These are phyloP conservation scores for Erythrobasidium yunnanense DNA, from an alignment of 768 basidiomycete species.

Conservation along the genomic window DNA sequence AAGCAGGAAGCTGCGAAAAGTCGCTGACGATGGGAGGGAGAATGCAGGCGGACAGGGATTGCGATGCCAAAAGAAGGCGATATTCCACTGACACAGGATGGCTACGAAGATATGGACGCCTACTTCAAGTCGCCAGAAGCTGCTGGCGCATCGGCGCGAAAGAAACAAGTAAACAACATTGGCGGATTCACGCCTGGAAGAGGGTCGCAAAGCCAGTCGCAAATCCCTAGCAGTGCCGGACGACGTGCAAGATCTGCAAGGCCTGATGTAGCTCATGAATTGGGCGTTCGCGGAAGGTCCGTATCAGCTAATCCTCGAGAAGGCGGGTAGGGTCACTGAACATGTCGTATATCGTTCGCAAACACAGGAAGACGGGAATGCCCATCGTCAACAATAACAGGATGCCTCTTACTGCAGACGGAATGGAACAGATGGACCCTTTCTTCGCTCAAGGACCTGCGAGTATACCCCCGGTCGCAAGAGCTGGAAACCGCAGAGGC, in stretches of 20 bases:
- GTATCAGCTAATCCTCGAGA: neutral
- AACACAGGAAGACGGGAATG: constrained; percentile 20
- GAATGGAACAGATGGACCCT: constrained; percentile 22
- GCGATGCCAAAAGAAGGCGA: constrained; percentile 21
- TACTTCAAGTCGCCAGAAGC: constrained; percentile 40
- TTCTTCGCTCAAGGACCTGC: constrained; percentile 14
- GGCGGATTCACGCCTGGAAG: neutral
- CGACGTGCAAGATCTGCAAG: neutral
- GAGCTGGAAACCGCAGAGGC: neutral
- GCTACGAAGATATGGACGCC: constrained; percentile 41
- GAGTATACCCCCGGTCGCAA: neutral
- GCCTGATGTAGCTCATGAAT: constrained; percentile 23
- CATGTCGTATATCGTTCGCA: neutral
- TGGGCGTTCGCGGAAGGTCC: constrained; percentile 16
- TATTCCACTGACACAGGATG: constrained; percentile 32
- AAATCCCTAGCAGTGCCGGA: neutral
- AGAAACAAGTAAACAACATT: constrained; percentile 1
- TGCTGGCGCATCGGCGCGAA: constrained; percentile 9
- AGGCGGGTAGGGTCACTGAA: neutral
- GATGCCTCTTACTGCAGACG: constrained; percentile 6
- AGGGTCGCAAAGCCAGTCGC: neutral
- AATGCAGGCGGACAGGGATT: constrained; percentile 9
- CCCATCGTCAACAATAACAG: neutral
- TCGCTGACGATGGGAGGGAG: too few species aligned
- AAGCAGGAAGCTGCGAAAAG: neutral